A percentile compares a stretch with the other conserved stretches of the same genome.
Evolutionary conservation across 768 basidiomycete genomes (phyloP).

Genomic region (Rhizopogon salebrosus): DNA sequence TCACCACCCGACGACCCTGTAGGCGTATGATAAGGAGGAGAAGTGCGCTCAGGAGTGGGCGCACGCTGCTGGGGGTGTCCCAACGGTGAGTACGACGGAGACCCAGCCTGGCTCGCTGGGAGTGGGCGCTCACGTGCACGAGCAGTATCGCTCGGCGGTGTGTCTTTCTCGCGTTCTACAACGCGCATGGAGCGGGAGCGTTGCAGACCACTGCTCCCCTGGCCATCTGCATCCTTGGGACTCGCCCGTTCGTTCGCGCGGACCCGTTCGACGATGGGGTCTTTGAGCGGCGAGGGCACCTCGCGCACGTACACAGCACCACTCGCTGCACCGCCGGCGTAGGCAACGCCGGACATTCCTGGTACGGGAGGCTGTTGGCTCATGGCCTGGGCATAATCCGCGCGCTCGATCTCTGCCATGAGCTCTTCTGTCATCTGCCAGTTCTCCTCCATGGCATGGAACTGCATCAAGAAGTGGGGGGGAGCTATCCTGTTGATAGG

Average conservation of each 20-base stretch:
- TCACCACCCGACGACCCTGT: slow-evolving; percentile 44
- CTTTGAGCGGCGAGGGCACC: slow-evolving; percentile 41
- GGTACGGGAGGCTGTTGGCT: slow-evolving; percentile 35
- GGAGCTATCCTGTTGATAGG: slow-evolving; percentile 53
- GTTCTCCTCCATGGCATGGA: slow-evolving; percentile 47
- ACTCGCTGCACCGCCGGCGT: slow-evolving; percentile 42
- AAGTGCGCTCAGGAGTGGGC: slow-evolving; percentile 50
- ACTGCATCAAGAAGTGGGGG: slow-evolving; percentile 52
- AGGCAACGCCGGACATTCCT: slow-evolving; percentile 38
- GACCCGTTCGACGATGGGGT: slow-evolving; percentile 50
- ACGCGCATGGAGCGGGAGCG: slow-evolving; percentile 29
- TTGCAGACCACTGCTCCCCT: slow-evolving; percentile 20
- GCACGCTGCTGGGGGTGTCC: slow-evolving; percentile 32
- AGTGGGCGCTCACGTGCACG: slow-evolving; percentile 23
- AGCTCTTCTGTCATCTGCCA: slow-evolving; percentile 70
- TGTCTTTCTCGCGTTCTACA: slow-evolving; percentile 40
- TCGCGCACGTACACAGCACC: slow-evolving; percentile 30
- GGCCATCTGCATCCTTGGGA: slow-evolving; percentile 49
- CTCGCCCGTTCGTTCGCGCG: slow-evolving; percentile 48
- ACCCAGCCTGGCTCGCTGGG: slow-evolving; percentile 31
- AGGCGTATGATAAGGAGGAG: slow-evolving; percentile 46
- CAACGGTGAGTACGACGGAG: slow-evolving; percentile 38
- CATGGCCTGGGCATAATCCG: slow-evolving; percentile 58
- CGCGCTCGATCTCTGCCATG: slow-evolving; percentile 66
- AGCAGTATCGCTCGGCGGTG: slow-evolving; percentile 23